Percentiles rank a stretch among this genome's conserved stretches.
These are phyloP conservation scores for Kondoa subrosea DNA, from an alignment of 768 basidiomycete species.

Conservation along the genomic window DNA sequence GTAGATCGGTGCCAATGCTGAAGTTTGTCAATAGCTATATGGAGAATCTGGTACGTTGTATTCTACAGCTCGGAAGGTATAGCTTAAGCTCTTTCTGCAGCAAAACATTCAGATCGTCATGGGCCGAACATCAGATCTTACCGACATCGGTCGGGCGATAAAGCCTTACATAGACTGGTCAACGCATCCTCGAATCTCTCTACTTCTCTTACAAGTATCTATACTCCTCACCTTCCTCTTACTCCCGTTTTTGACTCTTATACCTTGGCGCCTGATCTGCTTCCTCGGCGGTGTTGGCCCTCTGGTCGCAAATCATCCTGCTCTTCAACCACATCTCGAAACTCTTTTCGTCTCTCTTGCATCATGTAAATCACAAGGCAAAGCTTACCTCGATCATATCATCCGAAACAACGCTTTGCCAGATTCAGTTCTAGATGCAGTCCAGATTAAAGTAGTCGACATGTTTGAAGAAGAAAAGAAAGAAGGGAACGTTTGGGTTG, in stretches of 20 bases:
- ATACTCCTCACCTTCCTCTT: slow-evolving; percentile 16
- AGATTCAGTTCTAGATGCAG: not conserved
- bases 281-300: slow-evolving; percentile 20
- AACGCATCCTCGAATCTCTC: slow-evolving; percentile 14
- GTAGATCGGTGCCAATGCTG: slow-evolving; percentile 1
- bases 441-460: not conserved
- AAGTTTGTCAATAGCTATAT: slow-evolving; percentile 8
- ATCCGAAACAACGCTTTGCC: slow-evolving; percentile 10
- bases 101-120: slow-evolving; percentile 29
- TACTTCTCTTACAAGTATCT: slow-evolving; percentile 22
- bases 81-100: slow-evolving; percentile 10
- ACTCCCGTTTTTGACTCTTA: slow-evolving; percentile 14
- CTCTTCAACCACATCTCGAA: not conserved
- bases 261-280: slow-evolving; percentile 22
- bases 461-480: not conserved
- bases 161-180: slow-evolving; percentile 27
- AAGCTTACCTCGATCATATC: not conserved
- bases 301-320: slow-evolving; percentile 22
- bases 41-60: slow-evolving; percentile 11
- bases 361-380: not conserved
- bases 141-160: slow-evolving; percentile 22
- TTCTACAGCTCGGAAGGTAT: not conserved
- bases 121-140: slow-evolving; percentile 24
- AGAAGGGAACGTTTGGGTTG: not conserved
- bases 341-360: not conserved